Percentiles rank a stretch among this genome's conserved stretches.
Evolutionary conservation across 768 basidiomycete genomes (phyloP).

Genomic region (Lactifluus piperatus): DNA sequence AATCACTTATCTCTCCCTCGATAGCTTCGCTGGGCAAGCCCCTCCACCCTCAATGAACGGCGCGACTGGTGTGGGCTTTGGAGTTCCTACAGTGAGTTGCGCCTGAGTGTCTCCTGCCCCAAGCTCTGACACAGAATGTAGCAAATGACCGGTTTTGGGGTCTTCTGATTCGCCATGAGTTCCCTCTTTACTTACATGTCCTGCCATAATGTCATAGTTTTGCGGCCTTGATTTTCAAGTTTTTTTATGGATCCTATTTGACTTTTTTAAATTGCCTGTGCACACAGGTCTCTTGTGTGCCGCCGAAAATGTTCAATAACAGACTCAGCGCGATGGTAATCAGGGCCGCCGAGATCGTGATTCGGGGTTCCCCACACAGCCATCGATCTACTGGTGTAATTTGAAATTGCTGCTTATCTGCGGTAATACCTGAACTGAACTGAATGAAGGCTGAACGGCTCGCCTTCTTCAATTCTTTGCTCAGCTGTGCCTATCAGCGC

Average conservation of each 20-base stretch:
- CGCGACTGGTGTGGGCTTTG: conserved; percentile 39
- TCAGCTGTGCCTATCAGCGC: background rate
- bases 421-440: no score
- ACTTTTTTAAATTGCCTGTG: background rate
- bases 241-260: background rate
- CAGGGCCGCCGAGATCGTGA: background rate
- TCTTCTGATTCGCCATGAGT: conserved; percentile 10
- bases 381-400: background rate
- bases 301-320: no score
- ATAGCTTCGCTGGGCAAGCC: conserved; percentile 54
- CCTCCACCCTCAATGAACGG: conserved; percentile 56
- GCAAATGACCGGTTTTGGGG: conserved; percentile 22
- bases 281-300: no score
- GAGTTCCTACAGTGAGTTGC: conserved; percentile 44
- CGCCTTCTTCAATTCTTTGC: background rate
- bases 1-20: conserved; percentile 1
- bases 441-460: no score
- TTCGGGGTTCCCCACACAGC: background rate
- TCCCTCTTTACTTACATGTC: background rate
- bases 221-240: background rate
- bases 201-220: conserved; percentile 1
- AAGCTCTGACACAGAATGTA: background rate
- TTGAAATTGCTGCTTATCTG: no score
- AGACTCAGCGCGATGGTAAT: background rate
- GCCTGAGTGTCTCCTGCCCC: background rate